Base-by-base conservation (phyloP, 75 land plant species). In the Isoetes taiwanensis region DNA sequence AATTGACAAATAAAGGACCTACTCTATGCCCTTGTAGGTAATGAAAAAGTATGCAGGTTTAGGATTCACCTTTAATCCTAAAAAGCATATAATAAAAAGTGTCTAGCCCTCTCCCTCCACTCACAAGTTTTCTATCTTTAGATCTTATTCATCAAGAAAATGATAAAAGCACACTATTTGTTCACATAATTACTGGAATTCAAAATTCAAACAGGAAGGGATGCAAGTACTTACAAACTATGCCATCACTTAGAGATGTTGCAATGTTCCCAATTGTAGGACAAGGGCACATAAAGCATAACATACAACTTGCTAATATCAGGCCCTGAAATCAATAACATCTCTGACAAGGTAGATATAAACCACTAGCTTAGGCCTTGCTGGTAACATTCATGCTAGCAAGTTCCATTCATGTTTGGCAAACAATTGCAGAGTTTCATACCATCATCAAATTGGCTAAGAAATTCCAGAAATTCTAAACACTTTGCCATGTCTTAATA, bases 191-290 rank as follows among this genome's bases (percentile, higher is more conserved):
- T 27, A 14, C 24, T 24, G 30, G n/a, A 24, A 1, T 12, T 32
- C 25, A 1, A 31, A 55, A 29, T 27, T 54, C 5, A 20, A 54
- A 29, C 58, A 19, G 58, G 17, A 14, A 19, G 30, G 16, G 14
- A 53, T 26, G 17, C 21, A 21, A 28, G 28, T 41, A 67, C 97
- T 73, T 67, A 90, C 97, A 78, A 30, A 81, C 76, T 24, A 74
- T 72, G 66, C 82, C 80, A 43, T 65, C 60, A 27, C 67, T 74
- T 12, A 78, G 84, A 3, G 76, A 70, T 5, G 82, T 61, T 3
- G 97, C 78, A 39, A 90, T 75, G 55, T 61, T 76, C 42, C 93
- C 75, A 60, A 90, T 80, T 43, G 97, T 90, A 26, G 81, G 82
- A 63, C 97, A 90, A 11, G 97, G 97, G 56, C 57, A 86, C 54